phyloP scores from a whole-genome alignment of 257 asterid species.

The Mitragyna speciosa region DNA sequence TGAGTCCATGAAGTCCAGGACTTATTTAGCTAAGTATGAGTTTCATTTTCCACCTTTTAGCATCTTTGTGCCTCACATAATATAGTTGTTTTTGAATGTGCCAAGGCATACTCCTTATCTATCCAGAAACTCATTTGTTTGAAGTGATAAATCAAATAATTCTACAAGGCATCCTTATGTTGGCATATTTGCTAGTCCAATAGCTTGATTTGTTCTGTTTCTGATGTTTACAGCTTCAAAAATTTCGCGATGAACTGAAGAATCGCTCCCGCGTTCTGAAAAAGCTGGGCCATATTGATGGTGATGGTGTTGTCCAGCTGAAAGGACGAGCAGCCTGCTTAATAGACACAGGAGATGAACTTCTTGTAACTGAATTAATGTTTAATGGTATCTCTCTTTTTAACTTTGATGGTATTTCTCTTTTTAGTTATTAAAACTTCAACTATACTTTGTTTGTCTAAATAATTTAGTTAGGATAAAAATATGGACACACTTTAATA shows the following conservation, averaged over 20 bases:
- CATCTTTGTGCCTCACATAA: neutral
- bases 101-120: too few relatives aligned
- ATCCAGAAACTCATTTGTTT: neutral
- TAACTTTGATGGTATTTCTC: slow-evolving; percentile 60
- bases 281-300: slow-evolving; percentile 87
- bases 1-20: neutral
- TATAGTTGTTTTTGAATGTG: too few relatives aligned
- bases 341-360: slow-evolving; percentile 98
- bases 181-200: neutral
- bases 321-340: slow-evolving; percentile 99
- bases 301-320: slow-evolving; percentile 85
- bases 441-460: neutral
- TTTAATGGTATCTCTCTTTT: slow-evolving; percentile 60
- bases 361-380: slow-evolving; percentile 95
- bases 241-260: slow-evolving; percentile 92
- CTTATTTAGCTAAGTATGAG: neutral
- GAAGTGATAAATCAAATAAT: neutral
- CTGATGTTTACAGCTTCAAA: slow-evolving; percentile 70
- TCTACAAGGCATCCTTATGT: slow-evolving; percentile 25
- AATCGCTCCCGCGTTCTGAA: slow-evolving; percentile 91
- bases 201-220: neutral
- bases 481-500: neutral
- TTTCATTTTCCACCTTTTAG: neutral
- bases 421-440: slow-evolving; percentile 11
- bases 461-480: neutral